Conservation (phyloP, 345 rosid species). For the Brassica napus region Da-Ae NC_063450.1:48155001-48155500, state of each 20-base stretch:
- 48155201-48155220: not conserved
- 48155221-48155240: not conserved
- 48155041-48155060: constrained; percentile 42
- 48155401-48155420: not conserved
- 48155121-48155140: constrained; percentile 43
- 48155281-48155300: not conserved
- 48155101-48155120: constrained; percentile 34
- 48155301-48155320: not conserved
- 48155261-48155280: not conserved
- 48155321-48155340: not conserved
- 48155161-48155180: not conserved
- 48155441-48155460: not conserved
- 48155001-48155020: constrained; percentile 45
- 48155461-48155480: not conserved
- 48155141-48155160: not conserved
- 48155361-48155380: not conserved
- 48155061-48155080: constrained; percentile 35
- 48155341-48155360: not conserved
- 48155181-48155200: not conserved
- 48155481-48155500: too few species aligned
- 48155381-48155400: not conserved
- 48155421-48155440: constrained; percentile 7
- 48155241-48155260: not conserved
- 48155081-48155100: constrained; percentile 62
- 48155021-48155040: constrained; percentile 52